Percentiles rank a stretch among this genome's conserved stretches.
These are phyloP conservation scores for Cryphonectria carpinicola DNA, from an alignment of 2,329 filamentous ascomycete genomes.

Conservation along the genomic window DNA sequence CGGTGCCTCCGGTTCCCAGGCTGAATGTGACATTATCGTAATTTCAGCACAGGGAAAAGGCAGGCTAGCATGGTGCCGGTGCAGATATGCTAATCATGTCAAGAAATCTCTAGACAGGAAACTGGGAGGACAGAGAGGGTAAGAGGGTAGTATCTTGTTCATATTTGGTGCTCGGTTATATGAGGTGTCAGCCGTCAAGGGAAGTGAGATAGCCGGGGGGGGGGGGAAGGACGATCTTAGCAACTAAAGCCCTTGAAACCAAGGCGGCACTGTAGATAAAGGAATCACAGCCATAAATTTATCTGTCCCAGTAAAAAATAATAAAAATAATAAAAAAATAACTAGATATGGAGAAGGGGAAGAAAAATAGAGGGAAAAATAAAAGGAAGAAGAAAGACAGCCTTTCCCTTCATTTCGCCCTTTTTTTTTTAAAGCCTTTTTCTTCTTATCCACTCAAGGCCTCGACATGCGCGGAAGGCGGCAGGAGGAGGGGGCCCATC, in stretches of 20 bases:
- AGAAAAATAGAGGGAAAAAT: neutral
- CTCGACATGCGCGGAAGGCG: neutral
- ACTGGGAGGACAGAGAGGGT: neutral
- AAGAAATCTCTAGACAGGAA: neutral
- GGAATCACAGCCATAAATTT: neutral
- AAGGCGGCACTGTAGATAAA: neutral
- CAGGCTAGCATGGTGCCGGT: neutral
- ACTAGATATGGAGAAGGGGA: neutral
- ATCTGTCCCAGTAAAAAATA: neutral
- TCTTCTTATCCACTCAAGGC: neutral
- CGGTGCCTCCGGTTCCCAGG: neutral
- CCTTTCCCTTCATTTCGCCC: neutral
- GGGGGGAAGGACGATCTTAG: neutral
- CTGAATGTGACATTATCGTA: slow-evolving; percentile 1
- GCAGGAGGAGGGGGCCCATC: neutral
- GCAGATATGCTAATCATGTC: neutral
- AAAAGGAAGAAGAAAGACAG: neutral
- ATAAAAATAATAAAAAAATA: too few relatives aligned
- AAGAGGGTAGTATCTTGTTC: neutral
- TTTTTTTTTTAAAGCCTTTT: neutral
- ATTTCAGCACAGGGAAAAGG: neutral
- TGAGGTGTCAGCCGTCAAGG: neutral
- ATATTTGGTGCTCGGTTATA: neutral
- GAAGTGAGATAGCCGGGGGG: neutral
- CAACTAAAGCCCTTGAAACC: neutral